Base-by-base conservation (phyloP, 1,284 basidiomycete species). In the Ustilago trichophora region DNA sequence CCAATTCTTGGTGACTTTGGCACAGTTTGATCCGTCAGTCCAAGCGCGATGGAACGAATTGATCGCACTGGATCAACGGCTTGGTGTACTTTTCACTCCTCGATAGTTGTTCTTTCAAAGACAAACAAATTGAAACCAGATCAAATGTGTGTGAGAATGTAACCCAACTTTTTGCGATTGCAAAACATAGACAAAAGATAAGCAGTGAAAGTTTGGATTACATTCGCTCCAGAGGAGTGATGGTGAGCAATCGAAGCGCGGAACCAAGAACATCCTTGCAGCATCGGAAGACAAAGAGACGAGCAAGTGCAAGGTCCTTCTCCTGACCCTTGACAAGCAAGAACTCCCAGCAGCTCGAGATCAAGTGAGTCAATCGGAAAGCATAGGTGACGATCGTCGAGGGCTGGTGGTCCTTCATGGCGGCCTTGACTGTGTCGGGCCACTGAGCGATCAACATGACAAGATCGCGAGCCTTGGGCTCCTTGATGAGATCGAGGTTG, bases 241-340 rank as follows among this genome's bases (percentile, higher is more conserved):
- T 87, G 70, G 91, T 95, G 73, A 98, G 83, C 82, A 98, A 81
- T 74, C 89, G 87, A 89, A 98, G 90, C 44, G 92, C 90, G 48
- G 88, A 88, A 7, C 87, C 90, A 53, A 98, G 85, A 18, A 97
- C 94, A 75, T 94, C 90, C 83, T 91, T 87, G 54, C 93, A 91
- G 78, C 88, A 89, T 68, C 92, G 84, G 83, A 92, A 98, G 80
- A 98, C 82, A 87, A 90, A 97, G 84, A 98, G 84, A 75, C 92
- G 86, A n/a, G 94, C 94, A 67, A 87, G 83, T 0, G 92, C 93
- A 66, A 92, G 86, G 70, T 87, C 85, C 65, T 83, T 80, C 46
- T 83, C 80, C 81, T 92, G 90, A 4, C 90, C 89, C 77, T 90
- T 89, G 34, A 96, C 93, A 41, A 90, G 87, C 4, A 92, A 85